These are phyloP conservation scores for Xerophyta viscosa DNA, from an alignment of 106 monocot species.

Conservation along the genomic window DNA sequence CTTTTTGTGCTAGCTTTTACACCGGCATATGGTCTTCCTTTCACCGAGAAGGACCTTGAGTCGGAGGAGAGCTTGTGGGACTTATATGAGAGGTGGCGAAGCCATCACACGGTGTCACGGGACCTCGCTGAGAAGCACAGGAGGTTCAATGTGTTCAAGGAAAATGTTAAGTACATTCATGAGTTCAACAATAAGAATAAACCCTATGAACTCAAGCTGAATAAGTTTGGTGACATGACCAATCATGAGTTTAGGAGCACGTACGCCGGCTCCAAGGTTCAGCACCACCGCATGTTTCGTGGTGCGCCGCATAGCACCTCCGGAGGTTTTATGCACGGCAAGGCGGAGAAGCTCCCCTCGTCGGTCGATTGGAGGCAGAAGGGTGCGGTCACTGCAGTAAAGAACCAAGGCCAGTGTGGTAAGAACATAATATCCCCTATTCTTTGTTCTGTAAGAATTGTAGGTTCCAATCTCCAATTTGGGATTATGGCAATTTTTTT, in stretches of 20 bases:
- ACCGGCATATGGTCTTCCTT: constrained; percentile 10
- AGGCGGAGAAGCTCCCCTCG: constrained; percentile 3
- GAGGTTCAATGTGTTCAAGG: constrained; percentile 59
- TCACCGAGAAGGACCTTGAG: constrained; percentile 46
- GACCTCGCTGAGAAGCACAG: constrained; percentile 37
- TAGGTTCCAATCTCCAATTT: too few relatives aligned
- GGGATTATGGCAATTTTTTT: too few relatives aligned
- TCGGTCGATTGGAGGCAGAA: constrained; percentile 41
- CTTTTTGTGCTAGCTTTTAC: not conserved
- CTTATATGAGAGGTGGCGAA: constrained; percentile 56
- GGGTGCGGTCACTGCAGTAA: constrained; percentile 41
- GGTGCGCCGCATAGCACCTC: not conserved
- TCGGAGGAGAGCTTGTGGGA: constrained; percentile 53
- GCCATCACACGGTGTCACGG: constrained; percentile 34
- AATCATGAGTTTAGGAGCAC: constrained; percentile 35
- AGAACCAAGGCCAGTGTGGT: constrained; percentile 56
- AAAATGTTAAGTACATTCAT: constrained; percentile 41
- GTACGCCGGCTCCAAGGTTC: constrained; percentile 21
- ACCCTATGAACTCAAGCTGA: constrained; percentile 42
- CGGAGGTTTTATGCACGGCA: constrained; percentile 16
- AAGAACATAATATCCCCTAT: not conserved
- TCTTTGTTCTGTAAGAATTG: too few relatives aligned
- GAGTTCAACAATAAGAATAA: constrained; percentile 31
- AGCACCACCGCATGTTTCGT: constrained; percentile 15
- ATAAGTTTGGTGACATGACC: constrained; percentile 47